Evolutionary conservation across 129 eudicot species (phyloP), one percentile per base, ranked within the genome.

Genomic region (Gnaphalium uliginosum): DNA sequence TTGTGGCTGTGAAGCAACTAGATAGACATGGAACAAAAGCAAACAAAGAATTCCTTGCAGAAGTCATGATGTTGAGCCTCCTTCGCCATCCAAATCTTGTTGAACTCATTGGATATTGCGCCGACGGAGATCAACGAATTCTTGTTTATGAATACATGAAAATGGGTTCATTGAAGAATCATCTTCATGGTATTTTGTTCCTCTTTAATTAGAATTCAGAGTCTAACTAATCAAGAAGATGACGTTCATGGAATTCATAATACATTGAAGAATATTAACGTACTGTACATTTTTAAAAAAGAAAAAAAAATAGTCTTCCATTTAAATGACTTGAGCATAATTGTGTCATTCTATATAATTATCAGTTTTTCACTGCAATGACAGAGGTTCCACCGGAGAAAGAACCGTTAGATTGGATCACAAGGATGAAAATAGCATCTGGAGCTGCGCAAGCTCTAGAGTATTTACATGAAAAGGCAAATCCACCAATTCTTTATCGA

Each of bases 41-140:
- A 67, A 82, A 56, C 74, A 88, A 88, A 79, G 96, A 90, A 71
- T 90, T 90, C 69, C 62, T 80, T 27, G 83, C 56, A 30, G 96
- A 90, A 58, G 88, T 88, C 26, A 63, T 67, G 80, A 46, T 22
- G 79, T 74, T 90, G 81, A 86, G 86, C 79, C 89, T 37, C n/a
- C 88, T 90, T 68, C 70, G 66, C 25, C 96, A 90, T 60, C 87
- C 86, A 27, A 88, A 90, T 86, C 86, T 90, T 35, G 88, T 76
- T 54, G 77, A 80, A 37, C 81, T 90, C 8, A 66, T 86, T 29
- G 96, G 96, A 24, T 88, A 88, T 74, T 90, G 96, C 50, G 93
- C 88, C 27, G 96, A 90, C 73, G 96, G 96, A 43, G 96, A 90
- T 70, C 94, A 90, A 33, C 76, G 96, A 68, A 82, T 88, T 84